These are phyloP conservation scores for Colletotrichum simmondsii DNA, from an alignment of 2,329 filamentous ascomycete genomes.

Conservation along the genomic window DNA sequence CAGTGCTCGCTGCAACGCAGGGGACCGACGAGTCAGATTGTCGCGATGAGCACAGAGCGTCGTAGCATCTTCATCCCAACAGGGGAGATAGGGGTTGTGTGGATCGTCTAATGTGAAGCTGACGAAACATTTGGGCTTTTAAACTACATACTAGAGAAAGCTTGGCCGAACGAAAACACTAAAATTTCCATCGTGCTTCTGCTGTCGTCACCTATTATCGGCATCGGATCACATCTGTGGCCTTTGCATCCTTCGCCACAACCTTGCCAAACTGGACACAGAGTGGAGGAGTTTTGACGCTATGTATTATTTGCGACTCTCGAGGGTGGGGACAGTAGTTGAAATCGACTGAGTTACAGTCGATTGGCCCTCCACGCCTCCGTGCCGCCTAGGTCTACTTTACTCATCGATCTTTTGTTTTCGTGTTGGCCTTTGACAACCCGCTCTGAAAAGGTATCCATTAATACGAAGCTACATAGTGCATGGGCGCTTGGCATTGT, in stretches of 20 bases:
- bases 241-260: neutral
- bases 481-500: neutral
- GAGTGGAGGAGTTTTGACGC: neutral
- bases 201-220: neutral
- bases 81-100: neutral
- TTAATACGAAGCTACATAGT: neutral
- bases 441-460: neutral
- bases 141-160: neutral
- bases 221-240: neutral
- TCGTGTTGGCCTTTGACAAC: neutral
- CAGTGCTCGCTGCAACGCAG: neutral
- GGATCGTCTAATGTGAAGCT: constrained; percentile 5
- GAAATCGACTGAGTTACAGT: too few species aligned
- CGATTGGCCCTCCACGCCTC: neutral
- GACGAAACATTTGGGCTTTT: neutral
- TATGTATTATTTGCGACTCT: too few species aligned
- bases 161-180: neutral
- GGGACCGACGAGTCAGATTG: constrained; percentile 3
- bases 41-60: neutral
- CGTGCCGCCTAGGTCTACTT: neutral
- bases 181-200: neutral
- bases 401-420: neutral
- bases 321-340: too few species aligned
- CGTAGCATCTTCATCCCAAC: neutral
- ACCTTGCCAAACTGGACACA: neutral